Percentiles rank a stretch among this genome's conserved stretches.
phyloP scores from a whole-genome alignment of 148 eudicot genomes.

The Bassia scoparia region DNA sequence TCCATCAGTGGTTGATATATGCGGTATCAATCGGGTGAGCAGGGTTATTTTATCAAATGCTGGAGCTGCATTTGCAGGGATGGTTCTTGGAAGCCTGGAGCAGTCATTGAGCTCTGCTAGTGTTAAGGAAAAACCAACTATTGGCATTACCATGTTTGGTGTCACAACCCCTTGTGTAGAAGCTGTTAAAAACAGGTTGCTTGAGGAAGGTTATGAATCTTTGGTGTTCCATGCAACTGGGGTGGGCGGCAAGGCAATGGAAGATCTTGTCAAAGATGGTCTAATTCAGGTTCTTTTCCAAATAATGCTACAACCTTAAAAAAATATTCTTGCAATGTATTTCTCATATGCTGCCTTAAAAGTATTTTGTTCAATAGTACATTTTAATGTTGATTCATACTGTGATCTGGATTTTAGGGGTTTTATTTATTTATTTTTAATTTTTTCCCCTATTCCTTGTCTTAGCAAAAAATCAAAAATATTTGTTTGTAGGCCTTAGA shows the following conservation, averaged over 20 bases:
- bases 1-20: slow-evolving; percentile 94
- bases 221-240: slow-evolving; percentile 98
- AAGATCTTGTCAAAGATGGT: slow-evolving; percentile 82
- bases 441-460: no score
- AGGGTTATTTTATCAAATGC: slow-evolving; percentile 73
- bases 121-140: slow-evolving; percentile 49
- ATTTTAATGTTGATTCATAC: neutral
- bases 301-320: neutral
- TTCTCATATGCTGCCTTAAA: neutral
- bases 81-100: slow-evolving; percentile 59
- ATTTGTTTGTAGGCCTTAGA: neutral
- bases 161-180: slow-evolving; percentile 91
- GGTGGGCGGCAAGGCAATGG: slow-evolving; percentile 97
- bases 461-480: neutral
- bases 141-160: slow-evolving; percentile 96
- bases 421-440: no score
- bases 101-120: slow-evolving; percentile 23
- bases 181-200: slow-evolving; percentile 67
- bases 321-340: neutral
- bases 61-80: slow-evolving; percentile 92
- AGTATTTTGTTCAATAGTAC: neutral
- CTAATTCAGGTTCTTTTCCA: slow-evolving; percentile 66
- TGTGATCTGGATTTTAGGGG: neutral
- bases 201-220: slow-evolving; percentile 80
- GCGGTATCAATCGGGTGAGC: slow-evolving; percentile 91